Percentiles rank a stretch among this genome's conserved stretches.
These are phyloP conservation scores for Phytopythium cucurbitacearum DNA, from an alignment of 352 stramenopile genomes.

Conservation along the genomic window DNA sequence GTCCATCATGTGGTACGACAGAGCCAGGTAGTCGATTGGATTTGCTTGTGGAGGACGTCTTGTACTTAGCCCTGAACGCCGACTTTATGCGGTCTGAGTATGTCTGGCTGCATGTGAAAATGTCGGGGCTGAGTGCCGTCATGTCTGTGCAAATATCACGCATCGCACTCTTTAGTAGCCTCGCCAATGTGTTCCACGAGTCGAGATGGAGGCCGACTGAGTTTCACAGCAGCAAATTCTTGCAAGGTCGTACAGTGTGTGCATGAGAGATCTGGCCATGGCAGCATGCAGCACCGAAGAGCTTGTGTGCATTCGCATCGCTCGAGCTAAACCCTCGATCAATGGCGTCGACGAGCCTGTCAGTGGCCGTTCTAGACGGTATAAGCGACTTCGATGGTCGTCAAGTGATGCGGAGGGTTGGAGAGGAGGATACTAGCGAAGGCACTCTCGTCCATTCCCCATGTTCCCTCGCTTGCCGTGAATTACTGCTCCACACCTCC, in stretches of 20 bases:
- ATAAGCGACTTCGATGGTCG: constrained; percentile 54
- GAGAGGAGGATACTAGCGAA: constrained; percentile 62
- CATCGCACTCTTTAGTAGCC: constrained; percentile 65
- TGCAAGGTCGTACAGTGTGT: background rate
- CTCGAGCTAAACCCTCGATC: constrained; percentile 66
- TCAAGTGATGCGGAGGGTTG: constrained; percentile 56
- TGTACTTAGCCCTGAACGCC: constrained; percentile 55
- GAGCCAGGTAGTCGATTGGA: constrained; percentile 55
- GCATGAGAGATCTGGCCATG: background rate
- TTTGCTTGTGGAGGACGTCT: constrained; percentile 54
- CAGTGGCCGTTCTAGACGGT: constrained; percentile 51
- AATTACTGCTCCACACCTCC: constrained; percentile 60
- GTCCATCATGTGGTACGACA: constrained; percentile 56
- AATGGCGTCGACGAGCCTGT: constrained; percentile 39
- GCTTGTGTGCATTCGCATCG: constrained; percentile 39
- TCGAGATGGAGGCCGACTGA: constrained; percentile 49
- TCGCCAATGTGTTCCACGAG: constrained; percentile 50
- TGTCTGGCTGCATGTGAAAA: constrained; percentile 65
- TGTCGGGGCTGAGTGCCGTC: constrained; percentile 40
- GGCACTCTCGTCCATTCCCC: constrained; percentile 60
- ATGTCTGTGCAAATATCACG: constrained; percentile 64
- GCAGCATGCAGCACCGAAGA: constrained; percentile 30
- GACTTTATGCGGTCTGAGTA: constrained; percentile 47
- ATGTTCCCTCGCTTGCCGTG: constrained; percentile 74
- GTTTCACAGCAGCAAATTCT: constrained; percentile 1